phyloP scores from a whole-genome alignment of 2,329 filamentous ascomycete species.

The Ampelomyces quisqualis region DNA sequence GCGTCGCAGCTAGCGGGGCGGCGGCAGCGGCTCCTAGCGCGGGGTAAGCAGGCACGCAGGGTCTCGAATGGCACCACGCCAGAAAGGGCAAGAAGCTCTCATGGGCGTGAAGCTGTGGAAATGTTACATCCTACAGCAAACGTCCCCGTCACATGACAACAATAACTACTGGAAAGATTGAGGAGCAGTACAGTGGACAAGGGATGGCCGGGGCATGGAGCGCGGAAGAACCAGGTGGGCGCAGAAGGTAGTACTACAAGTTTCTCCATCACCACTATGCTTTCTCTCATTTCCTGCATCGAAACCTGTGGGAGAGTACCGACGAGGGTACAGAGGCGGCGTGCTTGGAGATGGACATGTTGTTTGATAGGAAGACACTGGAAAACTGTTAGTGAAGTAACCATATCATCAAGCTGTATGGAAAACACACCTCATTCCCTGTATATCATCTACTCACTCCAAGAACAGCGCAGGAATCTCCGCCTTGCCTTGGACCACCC shows the following conservation, averaged over 20 bases:
- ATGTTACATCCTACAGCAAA: no score
- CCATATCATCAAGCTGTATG: no score
- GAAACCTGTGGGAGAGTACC: conserved; percentile 61
- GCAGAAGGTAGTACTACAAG: no score
- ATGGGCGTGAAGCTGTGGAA: no score
- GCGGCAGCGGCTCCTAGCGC: conserved; percentile 20
- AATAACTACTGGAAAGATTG: no score
- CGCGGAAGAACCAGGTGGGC: no score
- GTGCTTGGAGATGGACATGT: conserved; percentile 53
- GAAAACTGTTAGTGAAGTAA: conserved; percentile 2
- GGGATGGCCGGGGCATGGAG: no score
- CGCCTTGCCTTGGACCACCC: conserved; percentile 43
- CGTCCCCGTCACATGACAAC: no score
- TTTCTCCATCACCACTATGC: no score
- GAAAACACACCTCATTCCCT: no score
- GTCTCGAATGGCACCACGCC: conserved; percentile 10
- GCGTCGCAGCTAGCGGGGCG: conserved; percentile 14
- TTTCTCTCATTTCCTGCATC: no score
- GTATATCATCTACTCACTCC: conserved; percentile 18
- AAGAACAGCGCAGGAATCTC: conserved; percentile 25
- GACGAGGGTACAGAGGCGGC: conserved; percentile 61
- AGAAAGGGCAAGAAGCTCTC: background rate
- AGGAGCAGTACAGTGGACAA: no score
- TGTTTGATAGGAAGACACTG: conserved; percentile 35
- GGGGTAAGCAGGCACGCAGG: conserved; percentile 18